Evolutionary conservation across 2,329 filamentous ascomycete species (phyloP).

Genomic region (Blastomyces silverae): DNA sequence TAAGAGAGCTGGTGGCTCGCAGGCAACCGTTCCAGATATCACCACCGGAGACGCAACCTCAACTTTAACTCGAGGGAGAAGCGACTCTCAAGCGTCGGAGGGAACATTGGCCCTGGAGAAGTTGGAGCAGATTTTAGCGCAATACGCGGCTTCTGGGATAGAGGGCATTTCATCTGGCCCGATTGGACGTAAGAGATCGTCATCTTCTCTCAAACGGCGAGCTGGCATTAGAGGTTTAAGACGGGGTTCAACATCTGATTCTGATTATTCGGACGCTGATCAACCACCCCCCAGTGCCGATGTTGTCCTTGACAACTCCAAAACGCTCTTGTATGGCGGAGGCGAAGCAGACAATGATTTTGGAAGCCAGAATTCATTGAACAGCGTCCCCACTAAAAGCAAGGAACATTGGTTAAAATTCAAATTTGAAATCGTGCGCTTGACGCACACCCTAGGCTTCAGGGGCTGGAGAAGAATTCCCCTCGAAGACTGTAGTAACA

Average conservation of each 20-base stretch:
- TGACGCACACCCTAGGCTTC: constrained; percentile 79
- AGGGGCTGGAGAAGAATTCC: constrained; percentile 87
- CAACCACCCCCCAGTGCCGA: constrained; percentile 78
- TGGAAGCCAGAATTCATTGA: constrained; percentile 27
- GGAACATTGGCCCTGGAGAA: constrained; percentile 69
- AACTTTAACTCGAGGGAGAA: constrained; percentile 31
- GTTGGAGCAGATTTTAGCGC: constrained; percentile 62
- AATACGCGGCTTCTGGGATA: constrained; percentile 34
- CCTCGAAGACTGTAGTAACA: constrained; percentile 38
- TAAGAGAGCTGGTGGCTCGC: constrained; percentile 36
- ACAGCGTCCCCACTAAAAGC: constrained; percentile 56
- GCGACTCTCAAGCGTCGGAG: constrained; percentile 57
- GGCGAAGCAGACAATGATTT: constrained; percentile 45
- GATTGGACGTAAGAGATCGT: constrained; percentile 14
- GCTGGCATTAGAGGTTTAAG: constrained; percentile 33
- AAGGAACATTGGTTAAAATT: constrained; percentile 74
- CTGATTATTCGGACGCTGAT: constrained; percentile 76
- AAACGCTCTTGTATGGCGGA: constrained; percentile 70
- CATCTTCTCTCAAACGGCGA: constrained; percentile 23
- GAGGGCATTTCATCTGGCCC: constrained; percentile 21
- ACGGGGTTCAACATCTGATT: constrained; percentile 64
- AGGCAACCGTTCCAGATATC: constrained; percentile 36
- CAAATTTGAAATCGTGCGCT: constrained; percentile 83
- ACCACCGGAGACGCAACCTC: constrained; percentile 25
- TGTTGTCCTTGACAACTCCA: constrained; percentile 78